These are phyloP conservation scores for Canariomyces notabilis DNA, from an alignment of 2,329 filamentous ascomycete genomes.

Conservation along the genomic window DNA sequence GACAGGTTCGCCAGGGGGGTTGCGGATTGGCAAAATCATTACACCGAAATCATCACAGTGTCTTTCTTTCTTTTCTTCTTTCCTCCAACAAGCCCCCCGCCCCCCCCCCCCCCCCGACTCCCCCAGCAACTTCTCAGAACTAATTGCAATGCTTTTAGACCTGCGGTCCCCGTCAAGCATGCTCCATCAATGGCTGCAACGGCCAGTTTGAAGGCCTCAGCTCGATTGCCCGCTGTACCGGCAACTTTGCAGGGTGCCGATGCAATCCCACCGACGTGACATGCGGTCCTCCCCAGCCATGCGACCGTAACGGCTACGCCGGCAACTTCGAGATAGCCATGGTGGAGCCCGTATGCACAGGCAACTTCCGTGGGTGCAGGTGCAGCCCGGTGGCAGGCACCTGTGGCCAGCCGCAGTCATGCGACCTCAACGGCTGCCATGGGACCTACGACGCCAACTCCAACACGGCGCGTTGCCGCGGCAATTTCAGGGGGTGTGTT, in stretches of 20 bases:
- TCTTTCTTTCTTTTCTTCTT: too few relatives aligned
- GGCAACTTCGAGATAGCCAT: background rate
- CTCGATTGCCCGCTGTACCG: too few relatives aligned
- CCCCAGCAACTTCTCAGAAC: too few relatives aligned
- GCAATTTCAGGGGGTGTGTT: background rate
- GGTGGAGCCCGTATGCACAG: background rate
- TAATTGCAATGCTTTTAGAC: too few relatives aligned
- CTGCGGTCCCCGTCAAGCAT: too few relatives aligned
- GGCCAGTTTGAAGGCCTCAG: background rate
- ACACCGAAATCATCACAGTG: too few relatives aligned
- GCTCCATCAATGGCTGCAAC: background rate
- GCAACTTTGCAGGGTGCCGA: background rate
- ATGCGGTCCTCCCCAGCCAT: background rate
- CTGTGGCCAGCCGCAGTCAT: too few relatives aligned
- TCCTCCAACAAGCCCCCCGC: too few relatives aligned
- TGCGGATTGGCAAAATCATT: too few relatives aligned
- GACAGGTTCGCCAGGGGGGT: too few relatives aligned
- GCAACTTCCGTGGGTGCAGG: background rate
- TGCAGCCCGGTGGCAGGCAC: too few relatives aligned
- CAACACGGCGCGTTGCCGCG: constrained; percentile 1
- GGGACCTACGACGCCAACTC: constrained; percentile 1
- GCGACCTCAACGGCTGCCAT: background rate
- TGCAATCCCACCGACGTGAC: background rate
- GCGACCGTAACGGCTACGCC: background rate
- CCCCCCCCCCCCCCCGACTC: too few relatives aligned